Conservation (phyloP, 192 early-diverging fungal genomes). For the Coemansia biformis region DNA sequence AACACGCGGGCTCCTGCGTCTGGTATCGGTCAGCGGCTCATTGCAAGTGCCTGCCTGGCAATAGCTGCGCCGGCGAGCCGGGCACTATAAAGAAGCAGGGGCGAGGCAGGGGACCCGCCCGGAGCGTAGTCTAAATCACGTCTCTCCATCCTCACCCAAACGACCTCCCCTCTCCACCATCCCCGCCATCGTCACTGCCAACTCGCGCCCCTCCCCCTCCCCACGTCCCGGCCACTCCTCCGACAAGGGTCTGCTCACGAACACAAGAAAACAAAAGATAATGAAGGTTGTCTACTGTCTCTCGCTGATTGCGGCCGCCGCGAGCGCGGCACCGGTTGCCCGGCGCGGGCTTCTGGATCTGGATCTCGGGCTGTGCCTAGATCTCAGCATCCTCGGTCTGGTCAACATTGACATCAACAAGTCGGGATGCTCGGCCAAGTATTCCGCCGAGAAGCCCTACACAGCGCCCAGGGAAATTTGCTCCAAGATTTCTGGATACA, state of each 20-base stretch:
- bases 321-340: conserved; percentile 6
- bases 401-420: conserved; percentile 26
- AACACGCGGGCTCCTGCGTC: no score
- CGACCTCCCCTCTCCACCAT: no score
- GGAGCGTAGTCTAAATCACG: no score
- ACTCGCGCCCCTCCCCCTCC: neutral
- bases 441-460: conserved; percentile 11
- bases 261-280: neutral
- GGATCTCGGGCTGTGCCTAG: conserved; percentile 31
- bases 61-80: no score
- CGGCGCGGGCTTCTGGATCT: conserved; percentile 25
- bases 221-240: no score
- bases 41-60: no score
- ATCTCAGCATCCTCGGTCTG: conserved; percentile 22
- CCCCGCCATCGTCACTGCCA: no score
- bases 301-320: conserved; percentile 7
- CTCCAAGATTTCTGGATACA: neutral
- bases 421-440: conserved; percentile 16
- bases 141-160: no score
- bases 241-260: no score
- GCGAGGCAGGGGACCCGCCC: no score
- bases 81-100: no score
- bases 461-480: neutral
- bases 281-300: conserved; percentile 23
- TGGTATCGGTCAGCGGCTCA: no score